Conservation (phyloP, 306 rosid genomes). For the Acacia acuminata region DNA sequence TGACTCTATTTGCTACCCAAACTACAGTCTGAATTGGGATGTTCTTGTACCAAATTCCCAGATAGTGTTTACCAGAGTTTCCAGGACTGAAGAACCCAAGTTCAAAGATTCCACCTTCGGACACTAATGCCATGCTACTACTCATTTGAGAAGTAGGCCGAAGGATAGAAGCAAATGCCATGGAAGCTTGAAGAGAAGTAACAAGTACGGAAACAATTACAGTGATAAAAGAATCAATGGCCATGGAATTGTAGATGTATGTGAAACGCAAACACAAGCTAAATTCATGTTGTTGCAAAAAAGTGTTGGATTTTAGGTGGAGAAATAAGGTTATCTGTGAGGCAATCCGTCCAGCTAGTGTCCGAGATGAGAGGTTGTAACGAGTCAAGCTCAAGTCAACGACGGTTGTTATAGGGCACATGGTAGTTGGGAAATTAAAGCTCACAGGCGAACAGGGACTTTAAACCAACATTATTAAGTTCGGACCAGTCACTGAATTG, state of each 20-base stretch:
- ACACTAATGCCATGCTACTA: constrained; percentile 11
- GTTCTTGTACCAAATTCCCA: constrained; percentile 53
- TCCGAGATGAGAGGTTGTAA: background rate
- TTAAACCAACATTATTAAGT: too few relatives aligned
- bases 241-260: background rate
- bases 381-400: background rate
- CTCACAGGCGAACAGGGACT: background rate
- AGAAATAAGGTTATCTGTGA: background rate
- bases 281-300: background rate
- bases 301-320: background rate
- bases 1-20: constrained; percentile 57
- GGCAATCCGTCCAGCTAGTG: background rate
- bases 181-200: too few relatives aligned
- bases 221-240: too few relatives aligned
- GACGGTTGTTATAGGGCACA: background rate
- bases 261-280: background rate
- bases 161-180: too few relatives aligned
- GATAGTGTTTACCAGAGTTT: constrained; percentile 31
- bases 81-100: constrained; percentile 56
- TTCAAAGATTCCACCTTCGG: constrained; percentile 35
- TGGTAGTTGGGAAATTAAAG: background rate
- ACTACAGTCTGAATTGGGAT: constrained; percentile 33
- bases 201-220: too few relatives aligned
- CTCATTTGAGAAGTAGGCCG: too few relatives aligned
- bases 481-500: rapidly evolving